Conservation (phyloP, 1,139 yeast species). For the Saccharomyces hybrid region DNA sequence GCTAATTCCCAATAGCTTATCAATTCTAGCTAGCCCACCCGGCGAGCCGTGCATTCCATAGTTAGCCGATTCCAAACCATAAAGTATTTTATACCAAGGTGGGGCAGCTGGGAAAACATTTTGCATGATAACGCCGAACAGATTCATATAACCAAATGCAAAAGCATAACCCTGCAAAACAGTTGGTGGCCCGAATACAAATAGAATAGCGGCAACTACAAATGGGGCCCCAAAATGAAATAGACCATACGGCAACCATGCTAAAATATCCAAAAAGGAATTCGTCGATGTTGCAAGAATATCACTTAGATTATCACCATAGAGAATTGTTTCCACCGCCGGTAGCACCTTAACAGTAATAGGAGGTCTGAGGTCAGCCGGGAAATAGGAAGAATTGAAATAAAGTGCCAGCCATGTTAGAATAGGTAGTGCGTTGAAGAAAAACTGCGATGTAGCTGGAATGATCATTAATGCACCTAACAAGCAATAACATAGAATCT, state of each 20-base stretch:
- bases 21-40: slow-evolving; percentile 92
- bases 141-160: slow-evolving; percentile 96
- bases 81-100: slow-evolving; percentile 89
- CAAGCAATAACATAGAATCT: slow-evolving; percentile 23
- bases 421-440: slow-evolving; percentile 77
- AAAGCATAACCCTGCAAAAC: slow-evolving; percentile 79
- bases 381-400: slow-evolving; percentile 72
- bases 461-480: slow-evolving; percentile 39
- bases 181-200: slow-evolving; percentile 89
- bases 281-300: slow-evolving; percentile 71
- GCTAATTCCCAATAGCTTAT: slow-evolving; percentile 67
- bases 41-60: slow-evolving; percentile 92
- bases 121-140: slow-evolving; percentile 76
- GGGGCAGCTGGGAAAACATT: slow-evolving; percentile 90
- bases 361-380: slow-evolving; percentile 74
- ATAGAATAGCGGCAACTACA: slow-evolving; percentile 70
- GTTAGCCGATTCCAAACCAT: slow-evolving; percentile 85
- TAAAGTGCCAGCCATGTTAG: slow-evolving; percentile 82
- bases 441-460: slow-evolving; percentile 81
- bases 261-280: slow-evolving; percentile 65
- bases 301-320: slow-evolving; percentile 87
- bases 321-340: slow-evolving; percentile 85
- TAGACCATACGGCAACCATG: slow-evolving; percentile 95
- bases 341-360: slow-evolving; percentile 88
- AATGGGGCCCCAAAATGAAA: slow-evolving; percentile 88